phyloP scores from a whole-genome alignment of 129 eudicot species.

The Smallanthus sonchifolius region DNA sequence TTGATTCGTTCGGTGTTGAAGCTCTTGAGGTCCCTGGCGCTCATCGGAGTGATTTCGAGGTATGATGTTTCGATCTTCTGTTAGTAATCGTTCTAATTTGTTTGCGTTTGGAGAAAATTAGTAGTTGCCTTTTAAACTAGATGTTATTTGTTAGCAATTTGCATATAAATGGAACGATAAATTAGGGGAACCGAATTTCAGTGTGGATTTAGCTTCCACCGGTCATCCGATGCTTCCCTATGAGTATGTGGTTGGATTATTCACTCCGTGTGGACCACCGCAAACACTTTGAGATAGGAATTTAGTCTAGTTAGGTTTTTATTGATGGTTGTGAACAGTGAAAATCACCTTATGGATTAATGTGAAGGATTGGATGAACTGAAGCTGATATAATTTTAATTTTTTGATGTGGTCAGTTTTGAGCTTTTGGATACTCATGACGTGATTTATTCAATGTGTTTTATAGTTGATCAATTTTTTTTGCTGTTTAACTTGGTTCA shows the following conservation, averaged over 20 bases:
- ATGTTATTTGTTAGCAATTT: constrained; percentile 13
- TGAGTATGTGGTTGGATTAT: neutral
- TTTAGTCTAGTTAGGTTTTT: neutral
- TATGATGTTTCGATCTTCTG: constrained; percentile 10
- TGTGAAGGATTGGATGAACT: constrained; percentile 7
- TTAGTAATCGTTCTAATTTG: neutral
- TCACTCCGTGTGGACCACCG: neutral
- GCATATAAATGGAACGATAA: neutral
- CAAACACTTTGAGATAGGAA: neutral
- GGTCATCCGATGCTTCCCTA: neutral
- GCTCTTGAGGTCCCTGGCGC: constrained; percentile 52
- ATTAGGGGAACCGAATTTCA: neutral
- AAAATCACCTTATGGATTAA: neutral
- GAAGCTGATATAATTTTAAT: neutral
- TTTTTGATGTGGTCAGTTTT: neutral
- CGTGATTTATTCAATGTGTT: neutral
- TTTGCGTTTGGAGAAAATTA: neutral
- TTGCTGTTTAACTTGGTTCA: neutral
- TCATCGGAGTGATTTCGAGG: constrained; percentile 40
- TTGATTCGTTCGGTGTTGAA: constrained; percentile 44
- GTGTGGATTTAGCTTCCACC: neutral
- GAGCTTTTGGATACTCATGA: neutral
- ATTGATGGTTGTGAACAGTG: neutral
- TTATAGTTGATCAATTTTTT: neutral
- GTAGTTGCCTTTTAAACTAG: constrained; percentile 7